These are phyloP conservation scores for Coprinopsis strossmayeri DNA, from an alignment of 768 basidiomycete species.

Conservation along the genomic window DNA sequence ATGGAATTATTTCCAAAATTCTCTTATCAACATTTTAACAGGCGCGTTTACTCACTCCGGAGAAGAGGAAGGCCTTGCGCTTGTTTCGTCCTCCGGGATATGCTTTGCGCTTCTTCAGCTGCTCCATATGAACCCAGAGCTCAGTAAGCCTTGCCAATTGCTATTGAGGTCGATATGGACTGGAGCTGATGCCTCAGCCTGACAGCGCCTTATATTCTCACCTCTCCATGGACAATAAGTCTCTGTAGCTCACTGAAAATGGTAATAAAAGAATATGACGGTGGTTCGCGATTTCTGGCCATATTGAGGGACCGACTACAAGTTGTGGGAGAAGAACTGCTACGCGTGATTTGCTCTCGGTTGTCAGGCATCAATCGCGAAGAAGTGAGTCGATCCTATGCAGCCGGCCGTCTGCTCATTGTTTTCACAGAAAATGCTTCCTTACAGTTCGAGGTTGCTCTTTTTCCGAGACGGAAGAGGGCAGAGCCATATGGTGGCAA, in stretches of 20 bases:
- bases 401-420: not conserved
- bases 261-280: constrained; percentile 21
- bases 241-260: constrained; percentile 33
- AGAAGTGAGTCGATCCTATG: too few relatives aligned
- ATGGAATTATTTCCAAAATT: constrained; percentile 4
- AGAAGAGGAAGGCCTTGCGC: not conserved
- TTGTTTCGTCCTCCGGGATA: not conserved
- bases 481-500: not conserved
- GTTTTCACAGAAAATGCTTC: not conserved
- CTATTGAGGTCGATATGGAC: not conserved
- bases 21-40: not conserved
- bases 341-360: not conserved
- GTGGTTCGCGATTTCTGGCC: too few relatives aligned
- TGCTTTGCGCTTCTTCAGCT: constrained; percentile 1
- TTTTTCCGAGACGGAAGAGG: not conserved
- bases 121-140: not conserved
- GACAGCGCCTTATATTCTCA: not conserved
- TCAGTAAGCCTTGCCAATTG: not conserved
- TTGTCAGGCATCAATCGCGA: too few relatives aligned
- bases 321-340: constrained; percentile 13
- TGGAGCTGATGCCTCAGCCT: not conserved
- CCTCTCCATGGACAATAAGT: constrained; percentile 46
- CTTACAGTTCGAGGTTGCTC: not conserved
- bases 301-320: constrained; percentile 26
- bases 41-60: not conserved